Percentiles rank a stretch among this genome's conserved stretches.
Conservation (phyloP, 495 filamentous ascomycete species). For the Letharia columbiana region DNA sequence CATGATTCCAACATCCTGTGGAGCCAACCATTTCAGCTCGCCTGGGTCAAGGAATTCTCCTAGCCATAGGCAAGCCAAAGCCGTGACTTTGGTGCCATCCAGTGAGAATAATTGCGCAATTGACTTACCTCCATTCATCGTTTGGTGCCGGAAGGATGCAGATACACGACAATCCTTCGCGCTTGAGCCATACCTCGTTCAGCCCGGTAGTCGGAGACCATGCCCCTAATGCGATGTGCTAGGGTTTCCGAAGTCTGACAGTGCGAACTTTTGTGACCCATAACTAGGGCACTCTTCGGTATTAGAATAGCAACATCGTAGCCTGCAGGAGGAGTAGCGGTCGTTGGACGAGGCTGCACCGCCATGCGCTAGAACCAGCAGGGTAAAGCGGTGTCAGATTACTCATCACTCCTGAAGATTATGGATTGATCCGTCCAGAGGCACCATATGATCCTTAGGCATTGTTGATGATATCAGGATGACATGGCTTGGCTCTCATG, state of each 20-base stretch:
- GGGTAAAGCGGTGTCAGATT: background rate
- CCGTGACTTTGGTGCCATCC: background rate
- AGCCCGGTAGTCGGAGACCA: background rate
- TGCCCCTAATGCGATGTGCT: background rate
- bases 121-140: background rate
- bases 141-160: conserved; percentile 8
- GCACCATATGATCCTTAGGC: background rate
- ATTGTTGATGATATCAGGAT: background rate
- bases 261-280: background rate
- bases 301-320: conserved; percentile 7
- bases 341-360: conserved; percentile 1
- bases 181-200: background rate
- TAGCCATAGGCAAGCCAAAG: background rate
- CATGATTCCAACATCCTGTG: conserved; percentile 11
- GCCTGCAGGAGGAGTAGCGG: background rate
- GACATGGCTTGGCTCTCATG: background rate
- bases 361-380: background rate
- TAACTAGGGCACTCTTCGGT: background rate
- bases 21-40: background rate
- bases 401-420: background rate
- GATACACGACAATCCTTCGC: conserved; percentile 8
- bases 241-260: background rate
- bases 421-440: background rate
- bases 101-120: conserved; percentile 4
- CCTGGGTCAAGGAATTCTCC: background rate